phyloP scores from a whole-genome alignment of 1,284 basidiomycete genomes.

The Ustilago bromivora region DNA sequence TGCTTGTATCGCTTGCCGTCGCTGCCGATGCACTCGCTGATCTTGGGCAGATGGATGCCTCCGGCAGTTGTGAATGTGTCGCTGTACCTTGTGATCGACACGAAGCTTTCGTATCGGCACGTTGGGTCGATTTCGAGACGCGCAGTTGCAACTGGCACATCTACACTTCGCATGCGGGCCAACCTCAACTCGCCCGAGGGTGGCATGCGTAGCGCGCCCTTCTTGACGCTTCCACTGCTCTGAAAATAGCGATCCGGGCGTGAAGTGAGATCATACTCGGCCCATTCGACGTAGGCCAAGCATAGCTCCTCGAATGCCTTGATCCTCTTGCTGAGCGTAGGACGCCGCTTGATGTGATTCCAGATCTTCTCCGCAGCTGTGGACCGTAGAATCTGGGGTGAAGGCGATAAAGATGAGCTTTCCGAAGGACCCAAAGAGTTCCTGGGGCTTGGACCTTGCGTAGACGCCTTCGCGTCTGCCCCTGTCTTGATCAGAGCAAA shows the following conservation, averaged over 20 bases:
- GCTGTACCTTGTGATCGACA: slow-evolving; percentile 75
- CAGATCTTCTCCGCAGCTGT: slow-evolving; percentile 80
- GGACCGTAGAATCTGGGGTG: slow-evolving; percentile 71
- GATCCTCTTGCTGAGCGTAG: slow-evolving; percentile 71
- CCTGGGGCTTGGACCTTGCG: slow-evolving; percentile 14
- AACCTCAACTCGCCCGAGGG: slow-evolving; percentile 42
- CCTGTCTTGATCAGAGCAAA: slow-evolving; percentile 73
- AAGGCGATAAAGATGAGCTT: slow-evolving; percentile 9
- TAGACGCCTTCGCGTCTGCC: slow-evolving; percentile 34
- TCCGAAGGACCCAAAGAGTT: slow-evolving; percentile 15
- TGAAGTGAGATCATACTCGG: slow-evolving; percentile 74
- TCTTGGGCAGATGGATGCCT: slow-evolving; percentile 86
- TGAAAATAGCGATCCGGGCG: slow-evolving; percentile 42
- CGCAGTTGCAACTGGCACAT: slow-evolving; percentile 80
- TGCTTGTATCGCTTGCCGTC: slow-evolving; percentile 82
- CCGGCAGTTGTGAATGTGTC: slow-evolving; percentile 77
- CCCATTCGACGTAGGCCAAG: slow-evolving; percentile 83
- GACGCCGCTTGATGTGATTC: slow-evolving; percentile 74
- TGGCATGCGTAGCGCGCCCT: slow-evolving; percentile 44
- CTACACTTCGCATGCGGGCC: slow-evolving; percentile 34
- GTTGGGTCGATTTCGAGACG: slow-evolving; percentile 80
- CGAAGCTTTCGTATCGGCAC: slow-evolving; percentile 73
- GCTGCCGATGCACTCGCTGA: slow-evolving; percentile 78
- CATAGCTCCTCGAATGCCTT: slow-evolving; percentile 78
- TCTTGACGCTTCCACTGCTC: slow-evolving; percentile 39